A percentile compares a stretch with the other conserved stretches of the same genome.
Conservation (phyloP, 2,329 filamentous ascomycete genomes). For the Macroventuria anomochaeta region DNA sequence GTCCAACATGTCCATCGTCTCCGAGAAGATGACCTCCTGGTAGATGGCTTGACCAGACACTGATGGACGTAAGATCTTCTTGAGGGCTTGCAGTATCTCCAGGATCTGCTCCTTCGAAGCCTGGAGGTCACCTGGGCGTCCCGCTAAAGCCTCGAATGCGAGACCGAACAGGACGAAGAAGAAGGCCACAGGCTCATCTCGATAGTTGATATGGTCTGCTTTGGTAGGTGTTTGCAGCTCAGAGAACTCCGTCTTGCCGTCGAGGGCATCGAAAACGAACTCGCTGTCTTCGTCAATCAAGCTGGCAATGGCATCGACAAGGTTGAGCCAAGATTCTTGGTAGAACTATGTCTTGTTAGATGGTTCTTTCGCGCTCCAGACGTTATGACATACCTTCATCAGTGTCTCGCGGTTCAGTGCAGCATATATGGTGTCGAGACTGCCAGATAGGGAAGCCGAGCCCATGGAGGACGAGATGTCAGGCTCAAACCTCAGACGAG, state of each 20-base stretch:
- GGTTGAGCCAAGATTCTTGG: constrained; percentile 93
- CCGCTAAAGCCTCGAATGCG: constrained; percentile 92
- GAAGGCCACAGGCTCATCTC: constrained; percentile 96
- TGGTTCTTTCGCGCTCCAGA: neutral
- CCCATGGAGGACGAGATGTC: constrained; percentile 93
- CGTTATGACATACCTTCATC: constrained; percentile 65
- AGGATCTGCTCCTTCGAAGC: constrained; percentile 79
- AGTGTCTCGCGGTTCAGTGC: constrained; percentile 93
- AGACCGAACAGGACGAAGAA: constrained; percentile 98
- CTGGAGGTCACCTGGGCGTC: constrained; percentile 73
- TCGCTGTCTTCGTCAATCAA: constrained; percentile 97
- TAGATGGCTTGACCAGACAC: constrained; percentile 98
- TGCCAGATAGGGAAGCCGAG: constrained; percentile 79
- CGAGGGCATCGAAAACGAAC: constrained; percentile 95
- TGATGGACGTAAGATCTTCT: constrained; percentile 92
- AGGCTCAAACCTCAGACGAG: constrained; percentile 90
- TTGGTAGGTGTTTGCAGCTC: constrained; percentile 58
- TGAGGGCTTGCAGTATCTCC: constrained; percentile 87
- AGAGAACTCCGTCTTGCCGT: constrained; percentile 70
- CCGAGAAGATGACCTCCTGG: constrained; percentile 91
- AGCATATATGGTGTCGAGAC: constrained; percentile 91
- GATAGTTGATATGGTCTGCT: constrained; percentile 86
- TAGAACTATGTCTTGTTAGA: constrained; percentile 69
- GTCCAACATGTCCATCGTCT: constrained; percentile 95
- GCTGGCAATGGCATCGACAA: constrained; percentile 96